Evolutionary conservation across 202 grass and related monocot genomes (phyloP), one percentile per base, ranked within the genome.

Genomic region (Musa balbisiana): DNA sequence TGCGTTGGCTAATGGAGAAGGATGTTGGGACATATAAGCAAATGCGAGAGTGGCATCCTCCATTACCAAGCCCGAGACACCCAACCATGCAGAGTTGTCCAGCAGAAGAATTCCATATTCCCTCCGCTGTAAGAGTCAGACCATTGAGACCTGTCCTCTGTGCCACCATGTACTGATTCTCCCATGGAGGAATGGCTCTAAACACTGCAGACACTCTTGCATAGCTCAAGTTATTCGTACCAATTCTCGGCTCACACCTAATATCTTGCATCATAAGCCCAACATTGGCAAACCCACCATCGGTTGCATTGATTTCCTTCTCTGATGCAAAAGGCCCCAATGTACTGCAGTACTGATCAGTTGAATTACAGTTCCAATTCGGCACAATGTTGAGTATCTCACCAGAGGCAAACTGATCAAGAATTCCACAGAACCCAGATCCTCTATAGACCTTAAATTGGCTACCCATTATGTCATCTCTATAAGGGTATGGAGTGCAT

Each of bases 1-100:
- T 84, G 14, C 90, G 88, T 23, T 27, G 84, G 11, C 83, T 87
- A 14, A 83, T 82, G 0, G 90, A 84, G 72, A 97, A 93, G 9
- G 78, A 82, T 24, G 82, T 91, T 23, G 82, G 93, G 72, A 91
- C 56, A 80, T 93, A 93, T 9, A 97, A 84, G 81, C 93, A 89
- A 53, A 93, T 85, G 43, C 93, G 90, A 1, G 90, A 83, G 73
- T 71, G 53, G 53, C 93, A 97, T 19, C 62, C 75, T 56, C 51
- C 70, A 17, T 43, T 25, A 70, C 80, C 83, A 60, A 26, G 82
- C 66, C 82, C 84, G 27, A 89, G 77, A 83, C 93, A 97, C 21
- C 84, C 93, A 62, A 93, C 86, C 93, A 97, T 97, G 90, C 90
- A 97, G 56, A 97, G 86, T 79, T 89, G 90, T 23, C 90, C 90